A percentile compares a stretch with the other conserved stretches of the same genome.
Evolutionary conservation across 1,284 basidiomycete species (phyloP).

Genomic region (Jaminaea rosea): DNA sequence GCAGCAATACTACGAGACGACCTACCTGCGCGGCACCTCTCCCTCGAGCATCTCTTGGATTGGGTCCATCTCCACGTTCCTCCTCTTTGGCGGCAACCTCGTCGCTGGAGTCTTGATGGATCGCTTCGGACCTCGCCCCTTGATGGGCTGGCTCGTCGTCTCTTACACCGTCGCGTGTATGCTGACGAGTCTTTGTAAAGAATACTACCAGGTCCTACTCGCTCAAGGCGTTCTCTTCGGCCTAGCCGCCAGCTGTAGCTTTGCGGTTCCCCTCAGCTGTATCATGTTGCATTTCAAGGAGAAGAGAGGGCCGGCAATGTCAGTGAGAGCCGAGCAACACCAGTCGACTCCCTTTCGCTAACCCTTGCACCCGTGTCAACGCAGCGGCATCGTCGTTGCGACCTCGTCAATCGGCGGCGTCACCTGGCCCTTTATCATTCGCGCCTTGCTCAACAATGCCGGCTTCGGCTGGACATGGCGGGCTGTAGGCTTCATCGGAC

Average conservation of each 20-base stretch:
- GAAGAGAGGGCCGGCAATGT: neutral
- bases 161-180: constrained; percentile 7
- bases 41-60: neutral
- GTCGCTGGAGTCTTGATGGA: neutral
- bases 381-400: constrained; percentile 22
- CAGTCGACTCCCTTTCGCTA: too few species aligned
- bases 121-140: neutral
- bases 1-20: constrained; percentile 3
- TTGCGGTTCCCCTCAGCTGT: neutral
- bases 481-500: constrained; percentile 25
- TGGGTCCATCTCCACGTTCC: neutral
- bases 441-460: constrained; percentile 14
- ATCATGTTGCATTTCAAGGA: neutral
- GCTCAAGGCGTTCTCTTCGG: constrained; percentile 31
- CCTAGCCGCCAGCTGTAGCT: constrained; percentile 15
- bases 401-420: constrained; percentile 31
- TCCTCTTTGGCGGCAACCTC: neutral
- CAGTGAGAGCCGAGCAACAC: too few species aligned
- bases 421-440: constrained; percentile 30
- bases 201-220: constrained; percentile 34
- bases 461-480: constrained; percentile 30
- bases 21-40: neutral
- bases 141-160: too few species aligned
- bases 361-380: too few species aligned
- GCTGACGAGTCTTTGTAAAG: constrained; percentile 29